phyloP scores from a whole-genome alignment of 2,329 filamentous ascomycete species.

The Didymella keratinophila region DNA sequence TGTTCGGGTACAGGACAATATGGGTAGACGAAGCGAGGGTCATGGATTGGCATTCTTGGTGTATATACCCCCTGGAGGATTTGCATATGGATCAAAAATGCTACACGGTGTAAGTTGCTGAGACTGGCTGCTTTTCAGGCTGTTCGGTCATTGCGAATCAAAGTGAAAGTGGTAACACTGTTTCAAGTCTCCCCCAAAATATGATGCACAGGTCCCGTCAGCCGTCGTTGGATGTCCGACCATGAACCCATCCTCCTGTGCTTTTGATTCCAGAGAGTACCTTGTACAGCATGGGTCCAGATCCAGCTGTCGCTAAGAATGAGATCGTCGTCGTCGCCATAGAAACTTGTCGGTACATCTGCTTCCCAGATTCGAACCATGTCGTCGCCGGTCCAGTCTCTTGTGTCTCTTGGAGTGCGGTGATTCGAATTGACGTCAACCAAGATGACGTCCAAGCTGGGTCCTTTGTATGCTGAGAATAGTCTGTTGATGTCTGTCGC shows the following conservation, averaged over 20 bases:
- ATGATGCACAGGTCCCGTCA: constrained; percentile 24
- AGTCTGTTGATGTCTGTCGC: constrained; percentile 29
- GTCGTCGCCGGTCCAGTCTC: constrained; percentile 34
- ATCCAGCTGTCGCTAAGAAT: constrained; percentile 38
- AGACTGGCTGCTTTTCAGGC: too few relatives aligned
- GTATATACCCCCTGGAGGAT: too few relatives aligned
- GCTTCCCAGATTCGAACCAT: constrained; percentile 37
- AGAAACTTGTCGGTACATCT: constrained; percentile 41
- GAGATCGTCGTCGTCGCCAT: constrained; percentile 39
- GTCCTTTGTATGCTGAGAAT: constrained; percentile 31
- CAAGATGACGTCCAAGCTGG: constrained; percentile 34
- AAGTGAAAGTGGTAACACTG: too few relatives aligned
- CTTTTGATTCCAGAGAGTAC: constrained; percentile 30
- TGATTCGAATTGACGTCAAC: constrained; percentile 40
- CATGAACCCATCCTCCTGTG: constrained; percentile 36
- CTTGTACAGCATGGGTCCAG: constrained; percentile 34
- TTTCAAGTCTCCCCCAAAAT: too few relatives aligned
- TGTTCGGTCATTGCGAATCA: too few relatives aligned
- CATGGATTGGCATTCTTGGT: too few relatives aligned
- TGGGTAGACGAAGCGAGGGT: too few relatives aligned
- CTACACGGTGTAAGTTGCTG: too few relatives aligned
- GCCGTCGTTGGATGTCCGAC: constrained; percentile 25
- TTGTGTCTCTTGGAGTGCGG: constrained; percentile 26
- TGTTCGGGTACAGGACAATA: too few relatives aligned
- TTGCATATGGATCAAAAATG: too few relatives aligned